These are phyloP conservation scores for Sphaceloma murrayae DNA, from an alignment of 2,329 filamentous ascomycete species.

Conservation along the genomic window DNA sequence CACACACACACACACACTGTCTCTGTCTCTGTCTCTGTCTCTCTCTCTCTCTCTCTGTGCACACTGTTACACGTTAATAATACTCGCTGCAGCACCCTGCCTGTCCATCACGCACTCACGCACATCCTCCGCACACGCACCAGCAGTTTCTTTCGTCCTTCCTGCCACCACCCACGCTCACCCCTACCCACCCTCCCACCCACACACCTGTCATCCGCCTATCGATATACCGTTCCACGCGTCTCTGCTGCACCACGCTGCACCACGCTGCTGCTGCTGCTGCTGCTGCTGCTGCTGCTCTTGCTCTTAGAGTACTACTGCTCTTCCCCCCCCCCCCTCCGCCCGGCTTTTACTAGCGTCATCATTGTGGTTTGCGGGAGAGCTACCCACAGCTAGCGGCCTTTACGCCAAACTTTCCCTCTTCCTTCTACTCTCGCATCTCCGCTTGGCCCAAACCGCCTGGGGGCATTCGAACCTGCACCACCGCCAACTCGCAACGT, in stretches of 20 bases:
- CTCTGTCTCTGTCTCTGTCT: no score
- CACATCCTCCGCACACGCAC: slow-evolving; percentile 5
- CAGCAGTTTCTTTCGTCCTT: slow-evolving; percentile 5
- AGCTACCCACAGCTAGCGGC: no score
- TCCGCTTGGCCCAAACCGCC: slow-evolving; percentile 11
- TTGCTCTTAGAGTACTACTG: not conserved
- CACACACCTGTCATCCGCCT: not conserved
- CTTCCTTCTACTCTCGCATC: slow-evolving; percentile 6
- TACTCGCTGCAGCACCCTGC: not conserved
- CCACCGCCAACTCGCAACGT: slow-evolving; percentile 4
- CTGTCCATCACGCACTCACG: not conserved
- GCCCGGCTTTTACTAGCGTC: no score
- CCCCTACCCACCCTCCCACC: no score
- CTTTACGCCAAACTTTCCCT: slow-evolving; percentile 11
- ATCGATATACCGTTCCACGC: not conserved
- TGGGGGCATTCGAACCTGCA: not conserved
- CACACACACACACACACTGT: no score
- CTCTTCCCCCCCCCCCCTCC: slow-evolving; percentile 1
- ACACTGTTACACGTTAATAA: no score
- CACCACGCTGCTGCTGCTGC: no score
- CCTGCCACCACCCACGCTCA: no score
- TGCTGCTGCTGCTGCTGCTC: no score
- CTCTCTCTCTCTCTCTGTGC: no score
- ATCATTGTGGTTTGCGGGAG: slow-evolving; percentile 6
- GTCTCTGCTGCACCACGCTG: not conserved